phyloP scores from a whole-genome alignment of 495 filamentous ascomycete genomes.

The Gamarada debralockiae region DNA sequence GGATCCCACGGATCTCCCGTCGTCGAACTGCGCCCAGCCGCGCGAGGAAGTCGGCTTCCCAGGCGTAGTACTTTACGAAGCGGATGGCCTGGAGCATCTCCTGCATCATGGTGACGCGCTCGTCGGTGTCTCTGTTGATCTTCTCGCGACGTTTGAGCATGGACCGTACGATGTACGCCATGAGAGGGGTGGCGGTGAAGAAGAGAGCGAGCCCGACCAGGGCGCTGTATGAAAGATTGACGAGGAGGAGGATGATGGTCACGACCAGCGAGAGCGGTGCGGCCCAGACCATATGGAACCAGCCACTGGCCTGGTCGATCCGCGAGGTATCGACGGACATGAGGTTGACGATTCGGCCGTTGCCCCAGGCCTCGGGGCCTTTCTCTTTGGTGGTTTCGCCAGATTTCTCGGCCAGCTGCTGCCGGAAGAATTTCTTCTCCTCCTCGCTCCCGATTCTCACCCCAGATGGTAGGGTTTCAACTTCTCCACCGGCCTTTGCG shows the following conservation, averaged over 20 bases:
- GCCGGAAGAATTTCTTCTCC: slow-evolving; percentile 22
- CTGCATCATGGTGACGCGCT: slow-evolving; percentile 80
- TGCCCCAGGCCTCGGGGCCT: slow-evolving; percentile 62
- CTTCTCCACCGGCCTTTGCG: slow-evolving; percentile 61
- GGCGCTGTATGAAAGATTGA: slow-evolving; percentile 84
- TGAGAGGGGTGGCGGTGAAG: slow-evolving; percentile 64
- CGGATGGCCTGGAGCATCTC: slow-evolving; percentile 85
- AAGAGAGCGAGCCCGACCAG: slow-evolving; percentile 80
- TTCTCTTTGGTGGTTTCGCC: slow-evolving; percentile 24
- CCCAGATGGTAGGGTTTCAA: slow-evolving; percentile 25
- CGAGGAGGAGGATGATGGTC: slow-evolving; percentile 67
- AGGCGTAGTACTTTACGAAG: slow-evolving; percentile 93
- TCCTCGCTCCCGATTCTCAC: slow-evolving; percentile 43
- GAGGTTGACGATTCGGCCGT: slow-evolving; percentile 81
- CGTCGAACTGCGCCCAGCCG: slow-evolving; percentile 65
- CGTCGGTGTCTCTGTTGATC: slow-evolving; percentile 89
- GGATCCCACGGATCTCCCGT: slow-evolving; percentile 73
- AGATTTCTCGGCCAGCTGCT: not conserved
- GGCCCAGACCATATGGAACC: slow-evolving; percentile 86
- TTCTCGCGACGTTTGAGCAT: slow-evolving; percentile 63
- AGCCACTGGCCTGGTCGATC: slow-evolving; percentile 73
- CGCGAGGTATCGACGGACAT: slow-evolving; percentile 92
- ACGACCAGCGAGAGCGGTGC: slow-evolving; percentile 70
- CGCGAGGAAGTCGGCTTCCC: slow-evolving; percentile 78
- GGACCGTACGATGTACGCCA: slow-evolving; percentile 63